A percentile compares a stretch with the other conserved stretches of the same genome.
These are phyloP conservation scores for Colletotrichum tropicicola DNA, from an alignment of 2,329 filamentous ascomycete species.

Conservation along the genomic window DNA sequence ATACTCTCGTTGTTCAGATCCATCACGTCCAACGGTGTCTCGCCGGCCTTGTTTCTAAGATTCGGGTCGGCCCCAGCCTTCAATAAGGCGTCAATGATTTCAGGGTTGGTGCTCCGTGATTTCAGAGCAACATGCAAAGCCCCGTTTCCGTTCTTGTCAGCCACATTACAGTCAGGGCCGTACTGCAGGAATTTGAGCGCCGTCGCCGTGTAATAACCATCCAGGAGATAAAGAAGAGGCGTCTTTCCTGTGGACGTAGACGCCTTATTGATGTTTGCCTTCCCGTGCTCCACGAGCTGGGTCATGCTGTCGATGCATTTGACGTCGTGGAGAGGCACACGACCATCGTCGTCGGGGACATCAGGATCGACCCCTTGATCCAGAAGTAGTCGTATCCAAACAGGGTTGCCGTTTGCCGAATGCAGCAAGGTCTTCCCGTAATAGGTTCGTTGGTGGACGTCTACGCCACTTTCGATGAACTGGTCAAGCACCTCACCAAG, in stretches of 20 bases:
- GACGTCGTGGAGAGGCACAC: conserved; percentile 32
- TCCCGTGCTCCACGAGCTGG: conserved; percentile 35
- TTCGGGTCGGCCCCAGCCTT: conserved; percentile 34
- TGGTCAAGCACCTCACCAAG: conserved; percentile 19
- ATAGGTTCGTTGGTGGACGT: conserved; percentile 32
- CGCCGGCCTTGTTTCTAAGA: conserved; percentile 26
- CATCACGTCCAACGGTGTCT: conserved; percentile 29
- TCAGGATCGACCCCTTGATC: conserved; percentile 36
- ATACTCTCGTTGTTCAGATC: fast-evolving
- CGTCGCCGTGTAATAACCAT: neutral
- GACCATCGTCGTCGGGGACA: conserved; percentile 22
- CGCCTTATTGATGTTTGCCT: conserved; percentile 34
- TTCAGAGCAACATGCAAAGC: conserved; percentile 31
- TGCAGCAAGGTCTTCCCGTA: conserved; percentile 34
- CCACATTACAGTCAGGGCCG: conserved; percentile 27
- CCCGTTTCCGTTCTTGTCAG: conserved; percentile 33
- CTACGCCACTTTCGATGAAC: conserved; percentile 34
- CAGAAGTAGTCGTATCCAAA: conserved; percentile 30
- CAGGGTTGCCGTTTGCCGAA: neutral
- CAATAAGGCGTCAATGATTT: conserved; percentile 25
- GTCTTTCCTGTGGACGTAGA: conserved; percentile 31
- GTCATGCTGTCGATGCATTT: conserved; percentile 18
- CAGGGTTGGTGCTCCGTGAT: neutral
- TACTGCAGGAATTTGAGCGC: conserved; percentile 31
- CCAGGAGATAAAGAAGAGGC: conserved; percentile 32